These are phyloP conservation scores for Rhodotorula sp. DNA, from an alignment of 1,284 basidiomycete species.

Conservation along the genomic window DNA sequence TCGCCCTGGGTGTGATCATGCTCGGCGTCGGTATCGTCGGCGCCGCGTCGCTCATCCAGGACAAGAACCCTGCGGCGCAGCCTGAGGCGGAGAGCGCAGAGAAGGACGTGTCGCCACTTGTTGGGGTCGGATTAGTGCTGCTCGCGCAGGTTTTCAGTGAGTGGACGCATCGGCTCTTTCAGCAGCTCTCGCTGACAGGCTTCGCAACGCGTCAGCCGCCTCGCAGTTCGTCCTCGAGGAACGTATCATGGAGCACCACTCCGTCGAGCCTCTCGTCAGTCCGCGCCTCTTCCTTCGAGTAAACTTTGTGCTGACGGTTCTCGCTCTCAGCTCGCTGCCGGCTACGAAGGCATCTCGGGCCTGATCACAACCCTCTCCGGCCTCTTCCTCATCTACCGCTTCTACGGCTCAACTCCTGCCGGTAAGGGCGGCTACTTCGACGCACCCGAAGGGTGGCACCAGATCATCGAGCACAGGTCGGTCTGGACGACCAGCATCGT, in stretches of 20 bases:
- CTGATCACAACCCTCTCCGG: constrained; percentile 69
- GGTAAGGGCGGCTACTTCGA: constrained; percentile 82
- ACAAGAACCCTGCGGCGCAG: constrained; percentile 57
- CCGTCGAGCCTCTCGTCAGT: constrained; percentile 73
- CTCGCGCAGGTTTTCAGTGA: constrained; percentile 93
- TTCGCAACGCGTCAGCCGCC: constrained; percentile 57
- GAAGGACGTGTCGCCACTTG: constrained; percentile 43
- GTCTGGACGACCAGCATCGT: constrained; percentile 76
- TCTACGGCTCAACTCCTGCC: constrained; percentile 49
- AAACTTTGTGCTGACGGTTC: neutral
- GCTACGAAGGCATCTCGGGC: constrained; percentile 92
- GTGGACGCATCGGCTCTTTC: constrained; percentile 46
- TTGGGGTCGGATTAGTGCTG: constrained; percentile 81
- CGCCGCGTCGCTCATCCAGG: constrained; percentile 80
- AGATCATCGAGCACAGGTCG: constrained; percentile 75
- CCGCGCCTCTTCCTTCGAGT: neutral
- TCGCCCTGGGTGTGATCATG: constrained; percentile 87
- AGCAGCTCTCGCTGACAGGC: neutral
- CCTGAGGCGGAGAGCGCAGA: constrained; percentile 56
- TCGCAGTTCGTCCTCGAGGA: constrained; percentile 94
- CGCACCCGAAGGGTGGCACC: constrained; percentile 80
- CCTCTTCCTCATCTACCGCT: constrained; percentile 67
- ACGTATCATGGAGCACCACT: constrained; percentile 84
- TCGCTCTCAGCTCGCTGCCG: constrained; percentile 68
- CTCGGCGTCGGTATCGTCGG: constrained; percentile 86